Conservation (phyloP, 805 yeast genomes). For the Wickerhamiella domercqiae region DNA sequence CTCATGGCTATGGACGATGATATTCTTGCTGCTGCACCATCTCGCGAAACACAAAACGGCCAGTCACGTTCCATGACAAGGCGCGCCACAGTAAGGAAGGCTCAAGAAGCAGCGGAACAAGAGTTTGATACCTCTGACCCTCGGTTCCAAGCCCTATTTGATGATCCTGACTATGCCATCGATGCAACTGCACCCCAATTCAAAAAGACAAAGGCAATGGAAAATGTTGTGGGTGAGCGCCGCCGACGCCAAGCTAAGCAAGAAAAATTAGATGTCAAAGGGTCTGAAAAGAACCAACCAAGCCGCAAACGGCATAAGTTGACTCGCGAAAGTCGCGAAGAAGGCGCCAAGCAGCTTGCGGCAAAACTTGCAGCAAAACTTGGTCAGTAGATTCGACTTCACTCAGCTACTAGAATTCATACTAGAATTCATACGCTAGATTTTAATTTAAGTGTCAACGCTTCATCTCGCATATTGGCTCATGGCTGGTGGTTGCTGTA, state of each 20-base stretch:
- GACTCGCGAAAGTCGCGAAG: background rate
- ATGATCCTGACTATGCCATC: slow-evolving; percentile 80
- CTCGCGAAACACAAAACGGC: slow-evolving; percentile 33
- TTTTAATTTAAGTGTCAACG: too few species aligned
- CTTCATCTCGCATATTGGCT: too few species aligned
- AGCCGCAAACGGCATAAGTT: background rate
- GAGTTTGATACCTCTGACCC: slow-evolving; percentile 63
- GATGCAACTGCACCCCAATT: slow-evolving; percentile 88
- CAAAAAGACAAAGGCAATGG: slow-evolving; percentile 79
- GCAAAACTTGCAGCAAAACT: slow-evolving; percentile 8
- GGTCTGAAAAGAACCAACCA: background rate
- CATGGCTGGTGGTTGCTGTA: too few species aligned
- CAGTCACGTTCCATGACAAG: slow-evolving; percentile 27
- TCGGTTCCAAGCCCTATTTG: slow-evolving; percentile 71
- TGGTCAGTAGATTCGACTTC: slow-evolving; percentile 3
- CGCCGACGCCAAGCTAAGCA: slow-evolving; percentile 18
- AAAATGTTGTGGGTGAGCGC: slow-evolving; percentile 62
- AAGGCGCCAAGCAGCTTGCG: slow-evolving; percentile 1
- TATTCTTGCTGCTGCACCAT: slow-evolving; percentile 55
- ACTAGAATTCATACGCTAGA: too few species aligned
- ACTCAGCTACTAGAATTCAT: too few species aligned
- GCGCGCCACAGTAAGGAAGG: slow-evolving; percentile 29
- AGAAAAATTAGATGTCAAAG: too few species aligned
- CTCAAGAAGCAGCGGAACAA: slow-evolving; percentile 32
- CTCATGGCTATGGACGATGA: slow-evolving; percentile 54